Percentiles rank a stretch among this genome's conserved stretches.
Conservation (phyloP, 345 rosid species). For the Camelina sativa region DNA sequence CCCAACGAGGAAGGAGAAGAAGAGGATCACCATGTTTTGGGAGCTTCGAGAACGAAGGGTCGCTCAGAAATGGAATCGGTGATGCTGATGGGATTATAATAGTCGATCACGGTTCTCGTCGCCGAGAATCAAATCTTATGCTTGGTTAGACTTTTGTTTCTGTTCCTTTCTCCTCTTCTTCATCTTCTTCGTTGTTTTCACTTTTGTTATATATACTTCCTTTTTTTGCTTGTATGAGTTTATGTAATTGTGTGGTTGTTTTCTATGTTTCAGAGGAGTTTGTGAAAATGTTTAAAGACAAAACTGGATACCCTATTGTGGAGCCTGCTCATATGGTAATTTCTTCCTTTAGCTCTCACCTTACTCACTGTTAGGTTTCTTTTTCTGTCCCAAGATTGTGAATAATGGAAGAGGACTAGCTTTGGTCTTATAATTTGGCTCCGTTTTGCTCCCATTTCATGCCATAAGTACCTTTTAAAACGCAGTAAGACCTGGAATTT, state of each 20-base stretch:
- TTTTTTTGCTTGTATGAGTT: not conserved
- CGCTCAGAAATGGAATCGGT: constrained; percentile 46
- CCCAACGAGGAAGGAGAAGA: constrained; percentile 24
- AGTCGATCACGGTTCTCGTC: constrained; percentile 96
- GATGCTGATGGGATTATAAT: constrained; percentile 75
- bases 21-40: constrained; percentile 39
- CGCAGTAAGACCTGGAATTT: not conserved
- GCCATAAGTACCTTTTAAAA: not conserved
- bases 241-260: not conserved
- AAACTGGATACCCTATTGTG: constrained; percentile 71
- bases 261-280: constrained; percentile 73
- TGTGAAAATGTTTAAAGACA: constrained; percentile 78
- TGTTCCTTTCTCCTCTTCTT: not conserved
- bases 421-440: not conserved
- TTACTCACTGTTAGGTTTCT: constrained; percentile 18
- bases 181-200: not conserved
- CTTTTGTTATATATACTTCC: not conserved
- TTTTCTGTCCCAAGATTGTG: not conserved
- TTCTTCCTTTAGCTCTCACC: constrained; percentile 15
- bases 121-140: constrained; percentile 85
- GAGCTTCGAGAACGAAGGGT: constrained; percentile 44
- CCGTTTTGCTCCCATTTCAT: not conserved
- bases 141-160: constrained; percentile 54
- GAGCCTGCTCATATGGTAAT: constrained; percentile 98
- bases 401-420: not conserved